A percentile compares a stretch with the other conserved stretches of the same genome.
phyloP scores from a whole-genome alignment of 164 flowering plant species.

The Vitis riparia region DNA sequence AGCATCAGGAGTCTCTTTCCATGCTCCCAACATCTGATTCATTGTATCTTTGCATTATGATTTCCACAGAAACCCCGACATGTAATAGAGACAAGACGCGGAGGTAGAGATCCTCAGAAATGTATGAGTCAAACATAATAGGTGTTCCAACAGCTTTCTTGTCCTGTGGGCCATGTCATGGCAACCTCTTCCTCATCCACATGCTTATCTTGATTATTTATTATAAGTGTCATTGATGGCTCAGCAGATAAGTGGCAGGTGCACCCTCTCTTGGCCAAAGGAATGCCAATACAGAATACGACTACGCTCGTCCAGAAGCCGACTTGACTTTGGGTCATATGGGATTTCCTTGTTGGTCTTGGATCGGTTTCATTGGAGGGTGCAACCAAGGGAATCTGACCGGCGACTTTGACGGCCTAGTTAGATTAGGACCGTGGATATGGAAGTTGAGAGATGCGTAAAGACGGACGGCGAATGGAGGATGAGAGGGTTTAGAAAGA shows the following conservation, averaged over 20 bases:
- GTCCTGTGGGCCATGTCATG: constrained; percentile 98
- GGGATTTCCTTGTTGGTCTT: no score
- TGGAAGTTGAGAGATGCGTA: no score
- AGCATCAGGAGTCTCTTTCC: no score
- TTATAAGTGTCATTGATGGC: constrained; percentile 85
- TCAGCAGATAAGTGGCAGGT: constrained; percentile 92
- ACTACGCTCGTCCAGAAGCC: no score
- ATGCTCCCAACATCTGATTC: no score
- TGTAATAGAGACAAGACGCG: constrained; percentile 76
- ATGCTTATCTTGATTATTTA: constrained; percentile 89
- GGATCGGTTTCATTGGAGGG: no score
- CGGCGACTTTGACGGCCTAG: no score
- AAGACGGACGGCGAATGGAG: no score
- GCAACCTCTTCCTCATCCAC: constrained; percentile 76
- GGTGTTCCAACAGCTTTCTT: constrained; percentile 82
- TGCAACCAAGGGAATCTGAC: no score
- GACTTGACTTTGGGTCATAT: no score
- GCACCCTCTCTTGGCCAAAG: constrained; percentile 98
- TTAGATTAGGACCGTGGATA: no score
- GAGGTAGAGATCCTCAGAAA: constrained; percentile 91
- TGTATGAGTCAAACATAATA: constrained; percentile 92
- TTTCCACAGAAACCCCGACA: constrained; percentile 94
- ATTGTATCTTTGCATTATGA: constrained; percentile 76
- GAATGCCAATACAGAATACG: constrained; percentile 77
- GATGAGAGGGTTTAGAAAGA: no score